Evolutionary conservation across 2,329 filamentous ascomycete genomes (phyloP), one percentile per base, ranked within the genome.

Genomic region (Cadophora gregata): DNA sequence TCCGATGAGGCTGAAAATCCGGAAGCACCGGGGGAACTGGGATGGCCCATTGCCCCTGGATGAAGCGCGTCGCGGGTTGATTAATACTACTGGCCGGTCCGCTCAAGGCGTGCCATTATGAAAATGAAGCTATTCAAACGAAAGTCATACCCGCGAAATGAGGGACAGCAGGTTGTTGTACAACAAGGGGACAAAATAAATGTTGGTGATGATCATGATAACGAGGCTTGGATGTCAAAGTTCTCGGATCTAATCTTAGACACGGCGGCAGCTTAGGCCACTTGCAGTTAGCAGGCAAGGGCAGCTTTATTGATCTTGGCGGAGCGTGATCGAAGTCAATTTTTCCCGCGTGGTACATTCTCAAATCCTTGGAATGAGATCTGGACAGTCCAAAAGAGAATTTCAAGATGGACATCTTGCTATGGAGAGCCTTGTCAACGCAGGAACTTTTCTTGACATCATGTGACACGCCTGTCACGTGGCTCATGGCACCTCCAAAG

Each of bases 111-210:
- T 19, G 24, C n/a, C 27, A 60, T 48, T 29, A 29, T 48, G 12
- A 47, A n/a, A 29, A 48, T 47, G 58, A 60, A 29, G 58, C 42
- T 47, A 60, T 60, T 48, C 58, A 47, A 45, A 60, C 16, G 21
- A 31, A 60, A 8, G 27, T 14, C 58, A 60, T 60, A 36, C 27
- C 42, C 48, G 27, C 58, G 42, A 60, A 60, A 60, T 38, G 58
- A 60, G 58, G 21, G 58, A 60, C 58, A 16, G 58, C 38, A 59
- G 36, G 24, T 21, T 47, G 4, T 10, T 14, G n/a, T 7, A 29
- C 14, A 31, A 12, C 10, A 38, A 21, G 21, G 8, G 24, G 31
- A n/a, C 19, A 36, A 19, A 29, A 38, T n/a, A 56, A 21, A 58
- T 24, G 53, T 24, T 38, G 36, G 14, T 47, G 38, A 47, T 29